Base-by-base conservation (phyloP, 2,329 filamentous ascomycete genomes). In the Sordariomycetes sp. region DNA sequence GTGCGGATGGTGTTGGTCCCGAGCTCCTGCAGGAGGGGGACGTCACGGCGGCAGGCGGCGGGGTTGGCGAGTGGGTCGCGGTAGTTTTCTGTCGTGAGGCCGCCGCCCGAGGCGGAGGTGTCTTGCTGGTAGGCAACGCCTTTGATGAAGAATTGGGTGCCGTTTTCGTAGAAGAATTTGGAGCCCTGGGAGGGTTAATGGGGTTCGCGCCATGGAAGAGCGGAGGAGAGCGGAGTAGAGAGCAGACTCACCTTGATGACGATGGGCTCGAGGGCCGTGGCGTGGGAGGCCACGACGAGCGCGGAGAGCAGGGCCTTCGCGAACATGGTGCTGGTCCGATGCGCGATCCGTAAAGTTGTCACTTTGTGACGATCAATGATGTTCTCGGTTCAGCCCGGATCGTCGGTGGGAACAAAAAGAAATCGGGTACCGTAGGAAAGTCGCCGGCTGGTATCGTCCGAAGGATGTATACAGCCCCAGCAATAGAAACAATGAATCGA, bases 71-170 rank as follows among this genome's bases (percentile, higher is more conserved):
- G 82, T 59, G 94, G 92, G 68, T 99, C 94, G 61, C 77, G 80
- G 76, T 91, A 97, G 61, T 76, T 76, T 42, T 74, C 60, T 60
- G 59, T 57, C 53, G 61, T 60, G 42, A 74, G 76, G 57, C 76
- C 74, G 58, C 66, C 67, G 60, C 82, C 79, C 56, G 77, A 79
- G 56, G 80, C 75, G 62, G 76, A 76, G 62, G 77, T 77, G 65
- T 92, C 88, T 75, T 91, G 84, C 77, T 99, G 94, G 76, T 99
- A 99, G 63, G 94, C 94, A 64, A 99, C 79, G 75, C 94, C 94
- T 72, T 87, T 89, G 72, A 97, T 89, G 78, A 84, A 95, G 74
- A 80, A 80, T 65, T 80, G 76, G 20, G 77, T 80, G 61, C 77
- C 77, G 65, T 85, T 87, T 71, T 88, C 80, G 77, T 87, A 91